A percentile compares a stretch with the other conserved stretches of the same genome.
Conservation (phyloP, 2,329 filamentous ascomycete species). For the Bipolaris sorokiniana region DNA sequence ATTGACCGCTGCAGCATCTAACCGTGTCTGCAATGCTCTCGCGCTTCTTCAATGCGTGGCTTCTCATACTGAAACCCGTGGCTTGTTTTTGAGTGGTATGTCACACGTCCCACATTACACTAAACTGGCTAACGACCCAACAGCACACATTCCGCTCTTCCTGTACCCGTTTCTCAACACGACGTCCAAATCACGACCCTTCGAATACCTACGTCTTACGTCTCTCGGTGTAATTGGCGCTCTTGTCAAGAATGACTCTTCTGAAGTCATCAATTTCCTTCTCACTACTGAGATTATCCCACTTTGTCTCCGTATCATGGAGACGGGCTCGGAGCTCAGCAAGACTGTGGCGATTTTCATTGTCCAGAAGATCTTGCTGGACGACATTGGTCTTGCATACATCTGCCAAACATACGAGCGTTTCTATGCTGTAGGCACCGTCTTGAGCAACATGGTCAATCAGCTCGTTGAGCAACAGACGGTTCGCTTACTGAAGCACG, state of each 20-base stretch:
- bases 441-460: conserved; percentile 97
- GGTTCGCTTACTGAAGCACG: conserved; percentile 92
- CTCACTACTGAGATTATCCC: conserved; percentile 98
- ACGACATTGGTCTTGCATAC: conserved; percentile 95
- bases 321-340: conserved; percentile 96
- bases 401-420: conserved; percentile 99
- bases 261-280: conserved; percentile 98
- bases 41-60: conserved; percentile 96
- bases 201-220: conserved; percentile 95
- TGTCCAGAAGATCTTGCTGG: conserved; percentile 96
- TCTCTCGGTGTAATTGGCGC: conserved; percentile 96
- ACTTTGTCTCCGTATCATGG: conserved; percentile 97
- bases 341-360: conserved; percentile 99
- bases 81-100: conserved; percentile 87
- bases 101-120: neutral
- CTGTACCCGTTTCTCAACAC: conserved; percentile 98
- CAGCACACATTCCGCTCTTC: conserved; percentile 96
- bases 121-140: conserved; percentile 19
- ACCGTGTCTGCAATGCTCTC: conserved; percentile 95
- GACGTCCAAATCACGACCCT: conserved; percentile 95
- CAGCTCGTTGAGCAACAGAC: conserved; percentile 98
- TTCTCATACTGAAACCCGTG: conserved; percentile 94
- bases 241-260: conserved; percentile 97
- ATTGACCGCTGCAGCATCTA: conserved; percentile 94
- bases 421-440: conserved; percentile 97